Percentiles rank a stretch among this genome's conserved stretches.
Conservation (phyloP, 2,329 filamentous ascomycete genomes). For the Alternaria ethzedia region DNA sequence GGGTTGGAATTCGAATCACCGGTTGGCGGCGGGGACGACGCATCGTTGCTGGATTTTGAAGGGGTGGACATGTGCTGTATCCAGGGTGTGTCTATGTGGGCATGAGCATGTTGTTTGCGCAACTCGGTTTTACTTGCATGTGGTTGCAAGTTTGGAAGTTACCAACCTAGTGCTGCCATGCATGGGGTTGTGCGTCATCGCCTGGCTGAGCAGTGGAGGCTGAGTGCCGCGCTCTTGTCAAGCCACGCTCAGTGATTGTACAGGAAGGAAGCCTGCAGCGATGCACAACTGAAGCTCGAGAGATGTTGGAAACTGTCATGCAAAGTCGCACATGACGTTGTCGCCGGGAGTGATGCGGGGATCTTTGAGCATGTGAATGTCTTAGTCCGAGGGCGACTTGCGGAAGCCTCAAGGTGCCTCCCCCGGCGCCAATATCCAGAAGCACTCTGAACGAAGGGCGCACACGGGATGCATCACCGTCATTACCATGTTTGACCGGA, state of each 20-base stretch:
- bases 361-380: constrained; percentile 37
- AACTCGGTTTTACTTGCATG: constrained; percentile 3
- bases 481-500: neutral
- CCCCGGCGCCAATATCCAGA: neutral
- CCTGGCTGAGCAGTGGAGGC: constrained; percentile 31
- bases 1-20: constrained; percentile 61
- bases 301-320: constrained; percentile 1
- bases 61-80: constrained; percentile 51
- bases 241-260: constrained; percentile 15
- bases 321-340: constrained; percentile 22
- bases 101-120: constrained; percentile 37
- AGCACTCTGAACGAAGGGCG: neutral
- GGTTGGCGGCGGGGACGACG: constrained; percentile 43
- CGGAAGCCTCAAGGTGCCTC: constrained; percentile 8
- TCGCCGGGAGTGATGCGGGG: constrained; percentile 21
- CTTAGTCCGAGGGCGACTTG: constrained; percentile 24
- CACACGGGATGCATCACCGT: neutral
- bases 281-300: neutral
- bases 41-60: constrained; percentile 46
- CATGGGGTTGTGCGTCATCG: constrained; percentile 48
- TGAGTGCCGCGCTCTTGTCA: constrained; percentile 24
- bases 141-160: constrained; percentile 17
- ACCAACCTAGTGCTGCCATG: constrained; percentile 54
- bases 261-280: neutral
- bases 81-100: constrained; percentile 49